phyloP scores from a whole-genome alignment of 2,329 filamentous ascomycete species.

The Tolypocladium cylindrosporum region DNA sequence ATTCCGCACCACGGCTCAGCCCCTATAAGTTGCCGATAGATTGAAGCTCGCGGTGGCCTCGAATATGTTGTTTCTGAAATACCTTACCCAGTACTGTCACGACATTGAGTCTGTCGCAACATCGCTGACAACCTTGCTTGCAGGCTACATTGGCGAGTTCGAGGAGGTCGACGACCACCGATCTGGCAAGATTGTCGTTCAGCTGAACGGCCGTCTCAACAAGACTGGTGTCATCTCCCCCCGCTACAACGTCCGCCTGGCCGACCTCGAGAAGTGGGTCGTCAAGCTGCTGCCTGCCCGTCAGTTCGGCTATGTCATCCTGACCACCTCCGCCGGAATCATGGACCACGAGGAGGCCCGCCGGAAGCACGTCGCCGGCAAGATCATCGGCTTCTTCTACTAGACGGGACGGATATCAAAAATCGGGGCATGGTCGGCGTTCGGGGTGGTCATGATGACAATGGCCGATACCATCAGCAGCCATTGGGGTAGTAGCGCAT shows the following conservation, averaged over 20 bases:
- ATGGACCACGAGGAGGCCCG: constrained; percentile 99
- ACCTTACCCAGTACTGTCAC: constrained; percentile 10
- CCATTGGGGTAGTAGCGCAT: constrained; percentile 20
- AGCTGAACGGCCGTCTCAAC: constrained; percentile 97
- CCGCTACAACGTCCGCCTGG: constrained; percentile 97
- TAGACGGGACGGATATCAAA: constrained; percentile 37
- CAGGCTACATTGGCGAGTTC: constrained; percentile 99
- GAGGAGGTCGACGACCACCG: constrained; percentile 99
- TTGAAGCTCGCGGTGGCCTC: constrained; percentile 73
- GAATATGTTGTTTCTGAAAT: constrained; percentile 43
- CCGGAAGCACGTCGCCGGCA: constrained; percentile 97
- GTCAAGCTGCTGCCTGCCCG: constrained; percentile 96
- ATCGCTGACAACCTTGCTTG: constrained; percentile 47
- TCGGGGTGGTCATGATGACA: constrained; percentile 22
- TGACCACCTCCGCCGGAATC: constrained; percentile 98
- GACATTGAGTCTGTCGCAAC: constrained; percentile 90
- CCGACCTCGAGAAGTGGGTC: constrained; percentile 99
- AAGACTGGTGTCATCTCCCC: constrained; percentile 99
- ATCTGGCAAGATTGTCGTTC: constrained; percentile 98
- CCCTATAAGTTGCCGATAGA: constrained; percentile 99
- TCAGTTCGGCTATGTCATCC: constrained; percentile 99
- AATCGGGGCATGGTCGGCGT: constrained; percentile 26
- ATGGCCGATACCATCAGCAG: constrained; percentile 24
- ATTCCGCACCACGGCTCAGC: constrained; percentile 71
- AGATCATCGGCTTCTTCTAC: constrained; percentile 99